Percentiles rank a stretch among this genome's conserved stretches.
Conservation (phyloP, 1,139 yeast species). For the Arxiozyma slooffiae region DNA sequence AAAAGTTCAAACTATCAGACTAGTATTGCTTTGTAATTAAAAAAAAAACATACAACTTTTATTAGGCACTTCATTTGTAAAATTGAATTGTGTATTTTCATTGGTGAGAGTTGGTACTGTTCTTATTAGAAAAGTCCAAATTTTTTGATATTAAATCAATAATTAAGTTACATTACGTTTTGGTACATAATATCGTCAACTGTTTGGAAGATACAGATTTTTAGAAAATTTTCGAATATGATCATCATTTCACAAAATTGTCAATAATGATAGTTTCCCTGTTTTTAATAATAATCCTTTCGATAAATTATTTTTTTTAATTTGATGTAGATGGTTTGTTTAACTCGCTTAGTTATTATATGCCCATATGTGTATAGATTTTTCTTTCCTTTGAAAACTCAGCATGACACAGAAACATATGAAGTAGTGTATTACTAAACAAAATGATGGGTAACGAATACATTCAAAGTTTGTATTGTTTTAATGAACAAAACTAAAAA, state of each 20-base stretch:
- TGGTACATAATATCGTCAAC: constrained; percentile 14
- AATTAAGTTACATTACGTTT: constrained; percentile 13
- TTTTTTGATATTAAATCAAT: constrained; percentile 17
- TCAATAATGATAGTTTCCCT: too few species aligned
- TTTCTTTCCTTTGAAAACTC: too few species aligned
- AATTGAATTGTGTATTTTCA: not conserved
- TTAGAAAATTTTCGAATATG: constrained; percentile 11
- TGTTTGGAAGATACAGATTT: constrained; percentile 11
- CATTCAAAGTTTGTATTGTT: not conserved
- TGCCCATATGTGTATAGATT: too few species aligned
- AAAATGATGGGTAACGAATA: too few species aligned
- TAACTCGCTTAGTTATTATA: not conserved
- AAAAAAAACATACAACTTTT: constrained; percentile 12
- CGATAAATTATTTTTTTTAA: not conserved
- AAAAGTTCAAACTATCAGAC: constrained; percentile 53
- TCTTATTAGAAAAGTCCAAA: constrained; percentile 10
- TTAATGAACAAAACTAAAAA: too few species aligned
- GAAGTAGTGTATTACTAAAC: not conserved
- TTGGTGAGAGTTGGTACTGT: not conserved
- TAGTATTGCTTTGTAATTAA: constrained; percentile 47
- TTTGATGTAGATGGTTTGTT: not conserved
- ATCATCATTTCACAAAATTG: constrained; percentile 6
- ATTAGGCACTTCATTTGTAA: not conserved
- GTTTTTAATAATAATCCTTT: not conserved
- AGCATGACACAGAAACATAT: not conserved